Conservation (phyloP, 202 grass and related monocot species). For the Sporobolus alterniflorus region DNA sequence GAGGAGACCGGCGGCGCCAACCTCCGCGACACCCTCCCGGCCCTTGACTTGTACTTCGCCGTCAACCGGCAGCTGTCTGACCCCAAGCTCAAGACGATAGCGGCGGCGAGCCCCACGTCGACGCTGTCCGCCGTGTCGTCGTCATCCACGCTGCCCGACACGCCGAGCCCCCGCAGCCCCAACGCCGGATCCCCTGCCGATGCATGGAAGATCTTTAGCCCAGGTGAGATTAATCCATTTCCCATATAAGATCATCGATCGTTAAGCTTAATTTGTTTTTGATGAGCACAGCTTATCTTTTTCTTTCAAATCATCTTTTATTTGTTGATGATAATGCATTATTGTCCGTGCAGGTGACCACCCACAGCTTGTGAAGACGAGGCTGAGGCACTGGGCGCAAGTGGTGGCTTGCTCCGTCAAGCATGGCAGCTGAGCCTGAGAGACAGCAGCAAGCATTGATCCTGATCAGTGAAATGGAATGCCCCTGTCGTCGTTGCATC, state of each 20-base stretch:
- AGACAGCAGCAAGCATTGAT: background rate
- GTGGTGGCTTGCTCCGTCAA: conserved; percentile 57
- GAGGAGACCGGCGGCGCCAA: conserved; percentile 47
- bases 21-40: conserved; percentile 60
- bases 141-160: conserved; percentile 35
- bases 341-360: conserved; percentile 47
- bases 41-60: conserved; percentile 66
- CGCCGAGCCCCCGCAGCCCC: conserved; percentile 42
- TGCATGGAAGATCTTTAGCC: conserved; percentile 49
- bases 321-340: background rate
- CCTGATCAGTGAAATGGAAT: background rate
- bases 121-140: conserved; percentile 41
- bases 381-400: conserved; percentile 64
- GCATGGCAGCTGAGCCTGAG: conserved; percentile 31
- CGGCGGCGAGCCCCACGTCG: conserved; percentile 33
- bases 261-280: background rate
- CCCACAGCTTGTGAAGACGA: conserved; percentile 60
- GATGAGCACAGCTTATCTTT: background rate
- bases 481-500: background rate
- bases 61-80: conserved; percentile 56
- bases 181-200: background rate
- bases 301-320: too few species aligned
- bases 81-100: conserved; percentile 35
- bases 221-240: conserved; percentile 5
- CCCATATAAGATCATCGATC: background rate